Evolutionary conservation across 1,284 basidiomycete genomes (phyloP).

Genomic region (Puccinia novopanici): DNA sequence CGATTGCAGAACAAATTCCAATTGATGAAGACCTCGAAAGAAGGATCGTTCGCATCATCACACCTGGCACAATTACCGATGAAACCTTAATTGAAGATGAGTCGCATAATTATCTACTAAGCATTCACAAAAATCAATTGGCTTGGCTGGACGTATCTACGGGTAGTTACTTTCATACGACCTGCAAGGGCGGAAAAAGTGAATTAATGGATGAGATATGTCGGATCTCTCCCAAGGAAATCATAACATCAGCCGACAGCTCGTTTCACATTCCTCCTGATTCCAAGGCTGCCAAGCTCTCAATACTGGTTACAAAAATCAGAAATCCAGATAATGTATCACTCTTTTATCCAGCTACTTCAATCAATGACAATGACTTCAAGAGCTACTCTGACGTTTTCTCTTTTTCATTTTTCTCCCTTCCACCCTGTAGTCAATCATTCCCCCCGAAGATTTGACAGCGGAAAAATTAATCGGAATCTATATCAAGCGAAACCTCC

Average conservation of each 20-base stretch:
- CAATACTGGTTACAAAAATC: slow-evolving; percentile 29
- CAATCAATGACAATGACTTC: background rate
- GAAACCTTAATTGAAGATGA: slow-evolving; percentile 72
- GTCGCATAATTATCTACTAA: slow-evolving; percentile 39
- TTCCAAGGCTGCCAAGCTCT: slow-evolving; percentile 26
- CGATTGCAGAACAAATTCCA: slow-evolving; percentile 75
- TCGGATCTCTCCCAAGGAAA: slow-evolving; percentile 76
- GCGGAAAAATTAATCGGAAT: slow-evolving; percentile 33
- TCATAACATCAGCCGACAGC: slow-evolving; percentile 65
- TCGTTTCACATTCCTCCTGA: slow-evolving; percentile 20
- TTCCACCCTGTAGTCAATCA: slow-evolving; percentile 20
- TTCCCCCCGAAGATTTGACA: slow-evolving; percentile 5
- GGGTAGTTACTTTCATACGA: slow-evolving; percentile 83
- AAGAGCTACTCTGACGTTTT: background rate
- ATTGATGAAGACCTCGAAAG: slow-evolving; percentile 48
- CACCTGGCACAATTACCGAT: slow-evolving; percentile 87
- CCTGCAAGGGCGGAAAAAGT: slow-evolving; percentile 62
- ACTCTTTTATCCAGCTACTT: background rate
- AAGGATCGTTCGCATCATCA: slow-evolving; percentile 75
- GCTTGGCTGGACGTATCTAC: slow-evolving; percentile 96
- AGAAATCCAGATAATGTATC: background rate
- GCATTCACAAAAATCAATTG: slow-evolving; percentile 64
- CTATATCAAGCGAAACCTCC: slow-evolving; percentile 38
- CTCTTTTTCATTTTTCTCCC: background rate
- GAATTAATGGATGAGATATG: slow-evolving; percentile 78